phyloP scores from a whole-genome alignment of 2,329 filamentous ascomycete species.

The Fusarium bulbicola region DNA sequence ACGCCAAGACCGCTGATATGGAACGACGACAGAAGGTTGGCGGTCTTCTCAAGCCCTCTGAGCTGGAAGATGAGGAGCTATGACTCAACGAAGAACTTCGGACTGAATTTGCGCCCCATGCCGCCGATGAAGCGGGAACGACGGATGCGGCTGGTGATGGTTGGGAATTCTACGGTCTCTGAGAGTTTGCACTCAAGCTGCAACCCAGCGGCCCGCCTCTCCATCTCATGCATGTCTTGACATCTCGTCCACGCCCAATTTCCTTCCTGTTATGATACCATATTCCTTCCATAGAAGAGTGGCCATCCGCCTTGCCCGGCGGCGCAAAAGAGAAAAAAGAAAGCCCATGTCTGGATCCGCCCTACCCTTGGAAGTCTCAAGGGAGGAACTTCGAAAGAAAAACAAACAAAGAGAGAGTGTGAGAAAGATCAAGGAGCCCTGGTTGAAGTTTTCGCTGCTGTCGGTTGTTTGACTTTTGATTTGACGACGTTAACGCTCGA shows the following conservation, averaged over 20 bases:
- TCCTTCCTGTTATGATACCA: slow-evolving; percentile 47
- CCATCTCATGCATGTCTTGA: neutral
- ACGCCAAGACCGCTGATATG: slow-evolving; percentile 87
- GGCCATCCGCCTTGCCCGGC: slow-evolving; percentile 18
- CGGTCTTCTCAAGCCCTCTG: slow-evolving; percentile 95
- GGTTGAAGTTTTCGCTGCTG: slow-evolving; percentile 7
- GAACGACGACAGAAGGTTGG: slow-evolving; percentile 95
- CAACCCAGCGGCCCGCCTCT: neutral
- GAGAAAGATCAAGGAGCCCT: slow-evolving; percentile 19
- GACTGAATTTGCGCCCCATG: slow-evolving; percentile 63
- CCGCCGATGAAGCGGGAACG: slow-evolving; percentile 40
- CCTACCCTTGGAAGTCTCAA: slow-evolving; percentile 8
- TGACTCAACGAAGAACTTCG: slow-evolving; percentile 81
- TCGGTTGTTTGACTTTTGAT: slow-evolving; percentile 2
- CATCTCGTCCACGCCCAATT: slow-evolving; percentile 35
- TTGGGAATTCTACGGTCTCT: slow-evolving; percentile 74
- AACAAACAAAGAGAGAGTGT: neutral
- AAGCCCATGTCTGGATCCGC: slow-evolving; percentile 20
- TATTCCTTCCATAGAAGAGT: slow-evolving; percentile 44
- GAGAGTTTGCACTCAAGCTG: slow-evolving; percentile 18
- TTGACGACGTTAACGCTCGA: slow-evolving; percentile 2
- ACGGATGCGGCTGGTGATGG: slow-evolving; percentile 57
- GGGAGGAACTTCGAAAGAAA: neutral
- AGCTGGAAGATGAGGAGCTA: slow-evolving; percentile 89
- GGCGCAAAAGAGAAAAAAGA: slow-evolving; percentile 7